phyloP scores from a whole-genome alignment of 2,329 filamentous ascomycete genomes.

The Blastomyces emzantsi region DNA sequence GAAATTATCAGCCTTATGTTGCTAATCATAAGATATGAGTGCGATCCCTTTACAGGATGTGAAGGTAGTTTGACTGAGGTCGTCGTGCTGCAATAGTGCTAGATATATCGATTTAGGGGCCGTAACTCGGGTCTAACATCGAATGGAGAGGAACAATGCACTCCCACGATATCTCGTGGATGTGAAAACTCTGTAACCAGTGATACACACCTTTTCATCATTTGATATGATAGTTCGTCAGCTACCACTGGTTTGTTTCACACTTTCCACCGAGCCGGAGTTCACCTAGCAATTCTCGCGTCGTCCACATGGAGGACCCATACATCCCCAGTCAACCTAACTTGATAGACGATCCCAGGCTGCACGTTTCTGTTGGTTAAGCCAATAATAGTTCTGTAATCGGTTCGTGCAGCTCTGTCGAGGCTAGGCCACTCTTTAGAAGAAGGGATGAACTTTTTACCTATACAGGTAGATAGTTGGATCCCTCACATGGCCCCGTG shows the following conservation, averaged over 20 bases:
- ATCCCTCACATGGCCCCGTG: not conserved
- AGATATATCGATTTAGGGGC: not conserved
- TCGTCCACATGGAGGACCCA: not conserved
- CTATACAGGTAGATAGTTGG: not conserved
- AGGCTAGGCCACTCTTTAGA: not conserved
- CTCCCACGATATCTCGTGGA: not conserved
- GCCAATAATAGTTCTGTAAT: not conserved
- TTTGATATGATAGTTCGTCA: not conserved
- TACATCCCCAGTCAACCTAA: not conserved
- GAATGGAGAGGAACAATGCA: not conserved
- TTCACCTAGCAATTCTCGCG: not conserved
- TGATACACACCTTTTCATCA: not conserved
- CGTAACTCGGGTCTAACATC: not conserved
- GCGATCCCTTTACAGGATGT: no score
- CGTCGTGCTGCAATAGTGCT: not conserved
- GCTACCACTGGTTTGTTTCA: not conserved
- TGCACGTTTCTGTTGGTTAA: not conserved
- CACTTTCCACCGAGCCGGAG: not conserved
- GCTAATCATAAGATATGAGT: no score
- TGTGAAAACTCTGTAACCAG: not conserved
- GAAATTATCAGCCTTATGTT: no score
- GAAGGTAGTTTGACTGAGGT: no score
- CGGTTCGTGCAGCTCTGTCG: not conserved
- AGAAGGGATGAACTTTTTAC: not conserved
- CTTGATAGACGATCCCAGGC: not conserved